Percentiles rank a stretch among this genome's conserved stretches.
phyloP scores from a whole-genome alignment of 2,329 filamentous ascomycete species.

The Exophiala bonariae region DNA sequence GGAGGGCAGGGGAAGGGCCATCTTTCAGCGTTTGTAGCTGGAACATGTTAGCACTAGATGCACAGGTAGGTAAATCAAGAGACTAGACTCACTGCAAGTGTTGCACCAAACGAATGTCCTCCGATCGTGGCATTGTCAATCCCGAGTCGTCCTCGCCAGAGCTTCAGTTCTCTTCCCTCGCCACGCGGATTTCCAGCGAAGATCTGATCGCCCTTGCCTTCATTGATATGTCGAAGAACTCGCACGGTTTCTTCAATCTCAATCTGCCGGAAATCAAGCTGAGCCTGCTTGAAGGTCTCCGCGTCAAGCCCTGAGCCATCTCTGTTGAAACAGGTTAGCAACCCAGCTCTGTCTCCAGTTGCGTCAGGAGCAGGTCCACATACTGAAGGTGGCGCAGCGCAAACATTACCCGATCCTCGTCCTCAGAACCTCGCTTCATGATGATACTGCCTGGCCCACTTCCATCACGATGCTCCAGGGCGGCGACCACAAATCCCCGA shows the following conservation, averaged over 20 bases:
- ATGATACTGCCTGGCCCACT: conserved; percentile 27
- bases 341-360: neutral
- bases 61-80: neutral
- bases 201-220: conserved; percentile 19
- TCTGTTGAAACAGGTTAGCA: conserved; percentile 1
- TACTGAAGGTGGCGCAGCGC: conserved; percentile 14
- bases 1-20: conserved; percentile 43
- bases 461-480: conserved; percentile 28
- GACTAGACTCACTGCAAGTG: conserved; percentile 45
- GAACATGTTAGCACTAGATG: neutral
- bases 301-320: conserved; percentile 12
- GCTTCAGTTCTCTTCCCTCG: conserved; percentile 49
- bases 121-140: conserved; percentile 56
- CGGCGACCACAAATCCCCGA: conserved; percentile 25
- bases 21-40: conserved; percentile 36
- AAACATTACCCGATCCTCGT: conserved; percentile 19
- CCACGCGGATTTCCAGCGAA: conserved; percentile 43
- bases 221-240: conserved; percentile 22
- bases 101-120: conserved; percentile 68
- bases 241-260: conserved; percentile 28
- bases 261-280: conserved; percentile 30
- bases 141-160: conserved; percentile 58
- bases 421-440: conserved; percentile 11
- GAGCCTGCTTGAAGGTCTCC: conserved; percentile 25
- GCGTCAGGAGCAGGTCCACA: neutral